Conservation (phyloP, 2,329 filamentous ascomycete species). For the Raffaelea deltoideospora region DNA sequence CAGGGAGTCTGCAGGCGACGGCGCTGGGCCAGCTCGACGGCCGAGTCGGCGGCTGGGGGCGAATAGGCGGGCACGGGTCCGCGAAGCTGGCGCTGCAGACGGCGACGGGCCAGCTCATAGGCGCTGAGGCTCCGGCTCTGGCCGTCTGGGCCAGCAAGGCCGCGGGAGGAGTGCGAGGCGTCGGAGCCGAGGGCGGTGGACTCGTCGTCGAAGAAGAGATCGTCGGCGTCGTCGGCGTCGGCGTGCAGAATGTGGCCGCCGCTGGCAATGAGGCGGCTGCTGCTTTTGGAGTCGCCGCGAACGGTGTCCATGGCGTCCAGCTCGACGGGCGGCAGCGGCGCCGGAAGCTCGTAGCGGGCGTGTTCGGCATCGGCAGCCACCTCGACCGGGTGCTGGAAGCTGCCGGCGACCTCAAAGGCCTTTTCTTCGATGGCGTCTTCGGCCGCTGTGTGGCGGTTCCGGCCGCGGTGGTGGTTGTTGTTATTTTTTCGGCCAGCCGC, state of each 20-base stretch:
- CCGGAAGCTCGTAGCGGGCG: conserved; percentile 37
- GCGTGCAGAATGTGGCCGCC: conserved; percentile 12
- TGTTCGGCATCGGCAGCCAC: conserved; percentile 28
- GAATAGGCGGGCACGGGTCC: conserved; percentile 34
- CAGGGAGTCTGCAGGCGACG: no score
- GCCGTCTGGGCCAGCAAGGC: no score
- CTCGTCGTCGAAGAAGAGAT: conserved; percentile 13
- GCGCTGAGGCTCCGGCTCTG: conserved; percentile 19
- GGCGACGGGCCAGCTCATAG: conserved; percentile 35
- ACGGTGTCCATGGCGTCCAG: conserved; percentile 23
- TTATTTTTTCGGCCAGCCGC: no score
- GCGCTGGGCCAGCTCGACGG: conserved; percentile 8
- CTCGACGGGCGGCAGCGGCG: conserved; percentile 29
- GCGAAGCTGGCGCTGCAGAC: conserved; percentile 34
- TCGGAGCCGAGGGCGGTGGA: conserved; percentile 24
- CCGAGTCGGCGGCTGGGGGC: conserved; percentile 19
- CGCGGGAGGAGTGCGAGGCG: no score
- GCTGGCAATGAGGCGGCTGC: no score
- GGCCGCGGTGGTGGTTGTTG: no score
- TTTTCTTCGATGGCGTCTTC: conserved; percentile 8
- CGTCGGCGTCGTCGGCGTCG: conserved; percentile 1
- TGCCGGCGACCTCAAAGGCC: conserved; percentile 9
- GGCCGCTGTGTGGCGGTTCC: conserved; percentile 7
- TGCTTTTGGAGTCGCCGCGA: conserved; percentile 14
- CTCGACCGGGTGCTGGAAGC: conserved; percentile 21